These are phyloP conservation scores for Linnemannia elongata DNA, from an alignment of 192 early-diverging fungal species.

Conservation along the genomic window DNA sequence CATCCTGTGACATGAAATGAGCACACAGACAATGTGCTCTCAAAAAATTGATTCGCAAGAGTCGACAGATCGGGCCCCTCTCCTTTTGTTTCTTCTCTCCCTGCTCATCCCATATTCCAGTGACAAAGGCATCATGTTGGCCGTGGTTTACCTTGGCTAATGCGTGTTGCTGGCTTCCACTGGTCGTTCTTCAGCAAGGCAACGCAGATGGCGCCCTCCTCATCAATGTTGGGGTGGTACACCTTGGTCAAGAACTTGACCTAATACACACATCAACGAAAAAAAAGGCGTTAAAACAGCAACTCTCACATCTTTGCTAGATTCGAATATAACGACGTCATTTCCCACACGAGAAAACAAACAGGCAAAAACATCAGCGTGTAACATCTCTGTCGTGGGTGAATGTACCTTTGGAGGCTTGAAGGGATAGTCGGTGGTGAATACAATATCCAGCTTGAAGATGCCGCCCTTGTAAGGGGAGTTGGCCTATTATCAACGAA, in stretches of 20 bases:
- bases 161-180: conserved; percentile 88
- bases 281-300: no score
- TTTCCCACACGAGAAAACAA: not conserved
- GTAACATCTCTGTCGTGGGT: not conserved
- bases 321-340: not conserved
- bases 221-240: conserved; percentile 88
- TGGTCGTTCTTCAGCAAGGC: conserved; percentile 81
- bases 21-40: no score
- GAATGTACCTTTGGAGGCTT: conserved; percentile 79
- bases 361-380: not conserved
- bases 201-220: conserved; percentile 86
- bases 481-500: conserved; percentile 47
- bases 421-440: conserved; percentile 83
- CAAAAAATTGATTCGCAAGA: conserved; percentile 3
- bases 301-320: no score
- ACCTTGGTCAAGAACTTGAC: conserved; percentile 83
- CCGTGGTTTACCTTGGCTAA: conserved; percentile 65
- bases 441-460: conserved; percentile 79
- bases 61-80: not conserved
- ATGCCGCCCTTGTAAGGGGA: conserved; percentile 80
- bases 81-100: not conserved
- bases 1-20: not conserved
- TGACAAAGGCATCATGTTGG: not conserved
- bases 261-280: conserved; percentile 38
- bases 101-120: not conserved